Conservation (phyloP, 495 filamentous ascomycete genomes). For the Podospora comata region DNA sequence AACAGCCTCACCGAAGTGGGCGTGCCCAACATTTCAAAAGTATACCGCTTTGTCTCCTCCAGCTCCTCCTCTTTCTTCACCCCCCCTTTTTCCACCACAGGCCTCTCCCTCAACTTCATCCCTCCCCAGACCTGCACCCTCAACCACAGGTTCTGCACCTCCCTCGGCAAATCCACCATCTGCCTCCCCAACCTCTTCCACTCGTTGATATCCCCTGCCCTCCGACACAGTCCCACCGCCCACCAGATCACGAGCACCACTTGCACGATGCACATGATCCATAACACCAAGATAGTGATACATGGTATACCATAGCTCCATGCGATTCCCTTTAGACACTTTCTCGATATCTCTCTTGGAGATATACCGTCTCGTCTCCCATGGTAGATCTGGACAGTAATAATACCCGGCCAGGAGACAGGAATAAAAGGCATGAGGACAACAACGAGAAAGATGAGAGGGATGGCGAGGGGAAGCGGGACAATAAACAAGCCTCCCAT, state of each 20-base stretch:
- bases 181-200: neutral
- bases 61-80: neutral
- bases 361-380: neutral
- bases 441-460: conserved; percentile 10
- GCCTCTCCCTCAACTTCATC: neutral
- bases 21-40: conserved; percentile 4
- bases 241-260: neutral
- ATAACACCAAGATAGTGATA: conserved; percentile 1
- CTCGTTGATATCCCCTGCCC: neutral
- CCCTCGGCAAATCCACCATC: neutral
- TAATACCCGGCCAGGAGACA: neutral
- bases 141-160: conserved; percentile 1
- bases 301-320: conserved; percentile 11
- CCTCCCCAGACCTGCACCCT: neutral
- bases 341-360: neutral
- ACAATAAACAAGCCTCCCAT: conserved; percentile 10
- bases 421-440: conserved; percentile 4
- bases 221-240: neutral
- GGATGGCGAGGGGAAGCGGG: conserved; percentile 14
- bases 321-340: conserved; percentile 5
- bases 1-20: conserved; percentile 10
- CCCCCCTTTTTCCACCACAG: neutral
- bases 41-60: conserved; percentile 3
- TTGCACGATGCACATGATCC: conserved; percentile 10
- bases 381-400: neutral